Percentiles rank a stretch among this genome's conserved stretches.
Evolutionary conservation across 2,329 filamentous ascomycete species (phyloP).

Genomic region (Oidium heveae): DNA sequence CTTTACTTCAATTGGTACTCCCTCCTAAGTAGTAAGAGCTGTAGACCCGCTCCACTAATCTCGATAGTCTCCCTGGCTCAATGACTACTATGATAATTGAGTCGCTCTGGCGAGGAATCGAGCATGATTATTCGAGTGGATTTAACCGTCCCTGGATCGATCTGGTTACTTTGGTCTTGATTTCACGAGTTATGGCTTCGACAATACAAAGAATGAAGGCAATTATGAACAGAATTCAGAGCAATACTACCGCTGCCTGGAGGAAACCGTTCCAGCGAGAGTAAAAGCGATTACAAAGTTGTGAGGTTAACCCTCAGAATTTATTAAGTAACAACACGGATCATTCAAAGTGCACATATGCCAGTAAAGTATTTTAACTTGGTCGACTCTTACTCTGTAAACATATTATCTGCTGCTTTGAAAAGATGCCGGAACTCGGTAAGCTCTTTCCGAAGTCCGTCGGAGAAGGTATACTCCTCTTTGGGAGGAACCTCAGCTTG

Average conservation of each 20-base stretch:
- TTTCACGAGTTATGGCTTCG: not conserved
- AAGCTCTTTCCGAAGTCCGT: too few species aligned
- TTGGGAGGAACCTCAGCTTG: too few species aligned
- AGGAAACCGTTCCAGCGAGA: not conserved
- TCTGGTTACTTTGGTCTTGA: not conserved
- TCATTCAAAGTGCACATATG: not conserved
- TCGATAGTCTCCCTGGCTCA: not conserved
- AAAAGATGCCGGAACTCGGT: too few species aligned
- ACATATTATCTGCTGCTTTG: too few species aligned
- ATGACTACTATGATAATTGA: not conserved
- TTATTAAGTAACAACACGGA: not conserved
- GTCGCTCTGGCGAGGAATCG: not conserved
- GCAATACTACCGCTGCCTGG: not conserved
- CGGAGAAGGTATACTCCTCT: too few species aligned
- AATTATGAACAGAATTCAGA: not conserved
- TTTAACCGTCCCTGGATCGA: not conserved
- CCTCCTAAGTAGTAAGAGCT: not conserved
- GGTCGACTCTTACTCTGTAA: not conserved
- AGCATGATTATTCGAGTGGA: not conserved
- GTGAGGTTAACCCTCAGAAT: not conserved
- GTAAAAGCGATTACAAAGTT: not conserved
- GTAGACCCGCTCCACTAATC: not conserved
- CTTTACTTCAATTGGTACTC: not conserved
- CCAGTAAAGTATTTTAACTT: not conserved
- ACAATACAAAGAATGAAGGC: not conserved